Percentiles rank a stretch among this genome's conserved stretches.
Conservation (phyloP, 805 yeast species). For the Cyberlindnera xylosilytica region DNA sequence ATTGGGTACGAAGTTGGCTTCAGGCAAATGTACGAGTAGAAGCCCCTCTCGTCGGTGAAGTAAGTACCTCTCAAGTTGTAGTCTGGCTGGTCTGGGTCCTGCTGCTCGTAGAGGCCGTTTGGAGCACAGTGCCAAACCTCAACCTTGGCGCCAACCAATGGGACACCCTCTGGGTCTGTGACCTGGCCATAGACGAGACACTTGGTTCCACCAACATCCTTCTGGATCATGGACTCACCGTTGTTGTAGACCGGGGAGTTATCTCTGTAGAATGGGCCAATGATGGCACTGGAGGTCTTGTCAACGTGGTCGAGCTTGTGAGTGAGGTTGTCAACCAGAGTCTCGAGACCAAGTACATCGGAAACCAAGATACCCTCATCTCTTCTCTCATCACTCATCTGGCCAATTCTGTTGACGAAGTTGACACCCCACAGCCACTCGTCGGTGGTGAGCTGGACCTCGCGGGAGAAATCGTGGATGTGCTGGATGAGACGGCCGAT, state of each 20-base stretch:
- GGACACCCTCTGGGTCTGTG: conserved; percentile 29
- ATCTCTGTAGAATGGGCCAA: conserved; percentile 36
- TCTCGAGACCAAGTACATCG: conserved; percentile 34
- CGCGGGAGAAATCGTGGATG: conserved; percentile 35
- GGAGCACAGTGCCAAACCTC: conserved; percentile 39
- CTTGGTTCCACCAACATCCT: conserved; percentile 34
- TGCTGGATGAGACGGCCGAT: conserved; percentile 26
- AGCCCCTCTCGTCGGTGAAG: conserved; percentile 27
- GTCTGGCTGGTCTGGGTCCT: conserved; percentile 35
- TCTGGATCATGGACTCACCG: conserved; percentile 31
- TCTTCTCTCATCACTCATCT: conserved; percentile 31
- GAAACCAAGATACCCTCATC: conserved; percentile 35
- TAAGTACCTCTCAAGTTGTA: conserved; percentile 31
- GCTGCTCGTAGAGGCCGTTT: conserved; percentile 36
- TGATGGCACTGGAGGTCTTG: conserved; percentile 28
- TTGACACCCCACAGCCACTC: conserved; percentile 35
- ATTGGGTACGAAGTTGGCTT: conserved; percentile 37
- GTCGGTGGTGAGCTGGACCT: conserved; percentile 32
- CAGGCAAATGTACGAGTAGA: conserved; percentile 29
- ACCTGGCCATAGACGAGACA: conserved; percentile 28
- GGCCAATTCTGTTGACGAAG: conserved; percentile 32
- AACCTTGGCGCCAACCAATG: conserved; percentile 30
- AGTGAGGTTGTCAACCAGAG: conserved; percentile 33
- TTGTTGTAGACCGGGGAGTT: conserved; percentile 29
- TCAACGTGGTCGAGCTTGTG: conserved; percentile 17